A percentile compares a stretch with the other conserved stretches of the same genome.
phyloP scores from a whole-genome alignment of 441 rosid genomes.

The Aquilaria agallochum region DNA sequence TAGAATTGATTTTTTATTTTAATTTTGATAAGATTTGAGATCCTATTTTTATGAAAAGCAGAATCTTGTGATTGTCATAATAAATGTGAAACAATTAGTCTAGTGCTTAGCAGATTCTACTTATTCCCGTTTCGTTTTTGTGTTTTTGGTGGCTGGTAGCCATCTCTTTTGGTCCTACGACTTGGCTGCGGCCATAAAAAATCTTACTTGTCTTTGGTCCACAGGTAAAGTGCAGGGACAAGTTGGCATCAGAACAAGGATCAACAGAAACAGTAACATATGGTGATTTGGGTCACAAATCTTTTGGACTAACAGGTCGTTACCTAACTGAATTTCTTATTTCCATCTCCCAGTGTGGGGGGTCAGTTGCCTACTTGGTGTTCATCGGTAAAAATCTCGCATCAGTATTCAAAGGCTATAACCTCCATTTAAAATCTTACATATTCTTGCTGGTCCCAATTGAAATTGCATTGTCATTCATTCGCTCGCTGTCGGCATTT shows the following conservation, averaged over 20 bases:
- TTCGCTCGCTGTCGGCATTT: constrained; percentile 61
- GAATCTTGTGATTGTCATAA: too few species aligned
- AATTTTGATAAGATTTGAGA: too few species aligned
- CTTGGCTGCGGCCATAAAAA: not conserved
- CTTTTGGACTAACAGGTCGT: constrained; percentile 68
- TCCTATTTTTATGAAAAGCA: too few species aligned
- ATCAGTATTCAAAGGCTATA: constrained; percentile 41
- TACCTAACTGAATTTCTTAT: constrained; percentile 71
- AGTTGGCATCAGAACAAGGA: constrained; percentile 49
- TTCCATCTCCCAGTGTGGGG: constrained; percentile 76
- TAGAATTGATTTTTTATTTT: too few species aligned
- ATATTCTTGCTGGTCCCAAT: constrained; percentile 70
- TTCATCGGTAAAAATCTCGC: constrained; percentile 84
- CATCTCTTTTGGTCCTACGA: not conserved
- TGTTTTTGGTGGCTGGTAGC: not conserved
- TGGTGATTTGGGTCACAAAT: constrained; percentile 76
- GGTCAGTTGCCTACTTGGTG: constrained; percentile 74
- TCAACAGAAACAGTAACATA: constrained; percentile 54
- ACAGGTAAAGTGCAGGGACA: constrained; percentile 75
- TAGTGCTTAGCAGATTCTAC: too few species aligned
- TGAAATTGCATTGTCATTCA: constrained; percentile 65
- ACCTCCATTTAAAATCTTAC: constrained; percentile 33
- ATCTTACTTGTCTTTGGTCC: not conserved
- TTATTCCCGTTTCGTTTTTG: not conserved
- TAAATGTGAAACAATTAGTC: too few species aligned